Evolutionary conservation across 306 rosid species (phyloP).

Genomic region (Gleditsia sinensis): DNA sequence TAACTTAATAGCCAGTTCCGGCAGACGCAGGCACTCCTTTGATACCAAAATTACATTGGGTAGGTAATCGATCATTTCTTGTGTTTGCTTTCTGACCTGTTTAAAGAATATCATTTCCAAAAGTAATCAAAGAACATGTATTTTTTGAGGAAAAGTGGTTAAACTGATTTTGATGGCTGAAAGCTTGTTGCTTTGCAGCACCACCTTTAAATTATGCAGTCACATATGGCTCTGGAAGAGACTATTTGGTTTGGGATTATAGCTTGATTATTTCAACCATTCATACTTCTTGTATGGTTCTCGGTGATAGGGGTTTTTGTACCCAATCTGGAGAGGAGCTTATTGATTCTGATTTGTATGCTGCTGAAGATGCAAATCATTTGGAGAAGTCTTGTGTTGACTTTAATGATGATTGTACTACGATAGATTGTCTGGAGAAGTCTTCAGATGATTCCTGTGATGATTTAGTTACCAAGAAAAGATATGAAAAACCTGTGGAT

Average conservation of each 20-base stretch:
- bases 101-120: background rate
- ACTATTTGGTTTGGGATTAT: background rate
- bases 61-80: background rate
- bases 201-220: background rate
- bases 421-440: background rate
- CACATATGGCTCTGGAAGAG: background rate
- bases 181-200: constrained; percentile 24
- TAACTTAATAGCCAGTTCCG: background rate
- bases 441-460: background rate
- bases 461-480: constrained; percentile 1
- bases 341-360: background rate
- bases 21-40: background rate
- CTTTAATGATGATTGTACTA: background rate
- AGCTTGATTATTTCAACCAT: constrained; percentile 2
- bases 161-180: background rate
- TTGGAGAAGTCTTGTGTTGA: constrained; percentile 23
- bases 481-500: constrained; percentile 45
- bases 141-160: background rate
- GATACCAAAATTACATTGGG: constrained; percentile 9
- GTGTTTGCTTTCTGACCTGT: background rate
- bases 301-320: constrained; percentile 25
- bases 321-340: constrained; percentile 18
- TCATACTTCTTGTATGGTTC: constrained; percentile 4
- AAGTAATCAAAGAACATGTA: background rate
- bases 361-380: constrained; percentile 8